These are phyloP conservation scores for Chiua virens DNA, from an alignment of 768 basidiomycete species.

Conservation along the genomic window DNA sequence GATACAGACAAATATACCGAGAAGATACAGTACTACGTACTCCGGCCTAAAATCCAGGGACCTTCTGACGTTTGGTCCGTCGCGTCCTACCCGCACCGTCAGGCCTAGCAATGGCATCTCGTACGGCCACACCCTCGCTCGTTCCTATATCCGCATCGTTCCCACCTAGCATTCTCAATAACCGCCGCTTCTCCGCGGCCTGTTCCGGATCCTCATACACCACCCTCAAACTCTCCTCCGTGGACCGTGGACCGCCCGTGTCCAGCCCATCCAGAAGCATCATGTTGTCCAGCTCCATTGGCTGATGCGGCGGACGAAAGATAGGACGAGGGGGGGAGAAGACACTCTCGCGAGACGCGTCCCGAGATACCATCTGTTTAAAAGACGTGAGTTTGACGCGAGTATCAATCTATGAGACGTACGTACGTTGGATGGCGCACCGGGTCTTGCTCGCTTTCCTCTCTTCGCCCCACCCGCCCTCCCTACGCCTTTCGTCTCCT, in stretches of 20 bases:
- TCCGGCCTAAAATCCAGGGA: slow-evolving; percentile 5
- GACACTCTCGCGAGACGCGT: slow-evolving; percentile 35
- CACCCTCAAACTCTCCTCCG: slow-evolving; percentile 54
- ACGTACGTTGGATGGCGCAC: slow-evolving; percentile 37
- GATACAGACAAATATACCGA: not conserved
- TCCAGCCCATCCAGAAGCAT: slow-evolving; percentile 21
- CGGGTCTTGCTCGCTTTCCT: slow-evolving; percentile 40
- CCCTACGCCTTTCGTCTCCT: slow-evolving; percentile 6
- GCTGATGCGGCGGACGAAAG: not conserved
- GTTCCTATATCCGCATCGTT: slow-evolving; percentile 9
- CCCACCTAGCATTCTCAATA: slow-evolving; percentile 52
- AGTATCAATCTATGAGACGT: not conserved
- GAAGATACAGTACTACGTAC: not conserved
- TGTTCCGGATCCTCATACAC: slow-evolving; percentile 70
- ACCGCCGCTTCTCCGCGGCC: slow-evolving; percentile 52
- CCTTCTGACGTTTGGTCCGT: slow-evolving; percentile 11
- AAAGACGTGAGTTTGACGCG: not conserved
- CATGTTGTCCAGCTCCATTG: slow-evolving; percentile 31
- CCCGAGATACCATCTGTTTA: slow-evolving; percentile 31
- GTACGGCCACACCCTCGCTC: slow-evolving; percentile 25
- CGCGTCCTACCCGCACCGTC: slow-evolving; percentile 1
- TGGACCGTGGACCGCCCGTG: slow-evolving; percentile 14
- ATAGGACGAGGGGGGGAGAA: slow-evolving; percentile 10
- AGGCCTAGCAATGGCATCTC: not conserved
- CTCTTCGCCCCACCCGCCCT: slow-evolving; percentile 18